These are phyloP conservation scores for Salix viminalis DNA, from an alignment of 345 rosid genomes.

Conservation along the genomic window DNA sequence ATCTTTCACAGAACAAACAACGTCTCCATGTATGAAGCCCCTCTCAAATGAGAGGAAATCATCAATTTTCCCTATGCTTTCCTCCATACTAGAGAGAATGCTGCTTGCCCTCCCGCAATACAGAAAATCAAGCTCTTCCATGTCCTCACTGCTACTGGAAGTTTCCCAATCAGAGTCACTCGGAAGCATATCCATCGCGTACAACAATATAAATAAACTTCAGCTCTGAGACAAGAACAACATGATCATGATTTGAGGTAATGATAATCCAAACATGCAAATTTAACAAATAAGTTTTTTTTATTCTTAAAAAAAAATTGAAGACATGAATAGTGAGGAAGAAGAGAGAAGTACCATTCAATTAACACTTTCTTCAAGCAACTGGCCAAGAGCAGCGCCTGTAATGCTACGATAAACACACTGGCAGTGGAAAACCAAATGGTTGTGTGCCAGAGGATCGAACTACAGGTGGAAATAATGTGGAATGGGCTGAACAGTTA, in stretches of 20 bases:
- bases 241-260: not conserved
- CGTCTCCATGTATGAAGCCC: slow-evolving; percentile 64
- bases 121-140: slow-evolving; percentile 51
- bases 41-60: slow-evolving; percentile 85
- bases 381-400: not conserved
- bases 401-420: not conserved
- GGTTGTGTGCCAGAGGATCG: not conserved
- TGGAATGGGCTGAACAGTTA: not conserved
- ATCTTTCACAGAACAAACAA: slow-evolving; percentile 54
- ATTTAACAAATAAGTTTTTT: not conserved
- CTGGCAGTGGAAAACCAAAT: not conserved
- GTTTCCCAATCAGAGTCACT: slow-evolving; percentile 89
- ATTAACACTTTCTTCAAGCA: not conserved
- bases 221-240: slow-evolving; percentile 4
- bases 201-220: slow-evolving; percentile 16
- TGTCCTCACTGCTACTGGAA: slow-evolving; percentile 66
- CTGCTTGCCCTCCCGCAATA: slow-evolving; percentile 56
- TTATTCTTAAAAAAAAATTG: too few relatives aligned
- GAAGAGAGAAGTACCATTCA: slow-evolving; percentile 1
- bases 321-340: not conserved
- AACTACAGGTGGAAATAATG: not conserved
- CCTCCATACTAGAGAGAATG: slow-evolving; percentile 79
- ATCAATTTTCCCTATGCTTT: slow-evolving; percentile 81
- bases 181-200: slow-evolving; percentile 57
- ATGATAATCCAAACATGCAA: not conserved